Evolutionary conservation across 2,329 filamentous ascomycete genomes (phyloP).

Genomic region (Xylariaceae sp.): DNA sequence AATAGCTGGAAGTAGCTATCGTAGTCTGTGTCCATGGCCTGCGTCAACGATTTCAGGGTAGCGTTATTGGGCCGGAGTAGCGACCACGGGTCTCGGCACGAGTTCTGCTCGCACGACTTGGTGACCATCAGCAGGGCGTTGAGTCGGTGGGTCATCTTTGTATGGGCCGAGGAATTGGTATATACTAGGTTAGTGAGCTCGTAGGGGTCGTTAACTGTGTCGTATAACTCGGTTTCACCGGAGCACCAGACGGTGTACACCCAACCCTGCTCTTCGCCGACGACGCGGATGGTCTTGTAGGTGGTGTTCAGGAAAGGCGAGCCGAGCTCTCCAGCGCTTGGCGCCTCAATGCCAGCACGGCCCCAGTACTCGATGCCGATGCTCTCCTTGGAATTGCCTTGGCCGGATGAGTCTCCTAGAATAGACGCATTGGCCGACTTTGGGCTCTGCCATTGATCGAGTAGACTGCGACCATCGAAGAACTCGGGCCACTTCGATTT

Average conservation of each 20-base stretch:
- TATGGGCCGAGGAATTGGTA: not conserved
- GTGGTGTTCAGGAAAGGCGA: slow-evolving; percentile 30
- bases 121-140: slow-evolving; percentile 17
- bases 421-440: slow-evolving; percentile 1
- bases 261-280: slow-evolving; percentile 39
- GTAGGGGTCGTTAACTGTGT: slow-evolving; percentile 31
- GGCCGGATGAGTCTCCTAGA: slow-evolving; percentile 1
- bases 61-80: slow-evolving; percentile 9
- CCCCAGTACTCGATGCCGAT: slow-evolving; percentile 27
- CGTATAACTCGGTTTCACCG: slow-evolving; percentile 50
- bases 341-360: slow-evolving; percentile 17
- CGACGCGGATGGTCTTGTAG: slow-evolving; percentile 40
- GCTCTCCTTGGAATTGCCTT: slow-evolving; percentile 16
- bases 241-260: slow-evolving; percentile 53
- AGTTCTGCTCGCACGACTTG: slow-evolving; percentile 13
- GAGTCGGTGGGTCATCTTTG: slow-evolving; percentile 10
- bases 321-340: slow-evolving; percentile 5
- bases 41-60: slow-evolving; percentile 11
- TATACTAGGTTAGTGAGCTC: slow-evolving; percentile 9
- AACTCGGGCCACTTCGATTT: slow-evolving; percentile 10
- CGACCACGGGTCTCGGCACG: slow-evolving; percentile 15
- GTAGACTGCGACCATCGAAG: slow-evolving; percentile 27
- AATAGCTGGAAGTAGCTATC: slow-evolving; percentile 16
- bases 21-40: slow-evolving; percentile 14
- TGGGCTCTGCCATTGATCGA: slow-evolving; percentile 24